phyloP scores from a whole-genome alignment of 352 stramenopile genomes.

The Globisporangium okanoganense region DNA sequence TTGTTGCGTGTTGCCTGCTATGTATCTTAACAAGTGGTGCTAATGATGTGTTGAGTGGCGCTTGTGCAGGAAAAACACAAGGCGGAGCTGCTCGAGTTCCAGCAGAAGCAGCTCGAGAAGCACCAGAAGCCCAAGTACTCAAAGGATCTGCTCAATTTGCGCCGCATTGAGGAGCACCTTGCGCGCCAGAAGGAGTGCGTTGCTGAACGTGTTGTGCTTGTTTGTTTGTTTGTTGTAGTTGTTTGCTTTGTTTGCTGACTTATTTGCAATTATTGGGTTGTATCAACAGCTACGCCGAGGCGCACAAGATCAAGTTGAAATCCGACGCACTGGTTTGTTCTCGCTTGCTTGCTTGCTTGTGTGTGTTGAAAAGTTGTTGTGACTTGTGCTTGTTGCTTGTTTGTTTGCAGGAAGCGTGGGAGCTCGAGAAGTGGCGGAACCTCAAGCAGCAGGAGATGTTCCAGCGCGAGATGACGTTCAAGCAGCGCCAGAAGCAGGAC shows the following conservation, averaged over 20 bases:
- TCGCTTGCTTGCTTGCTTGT: not conserved
- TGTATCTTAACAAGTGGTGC: not conserved
- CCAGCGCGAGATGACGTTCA: constrained; percentile 94
- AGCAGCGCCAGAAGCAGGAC: constrained; percentile 91
- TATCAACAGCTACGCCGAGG: constrained; percentile 84
- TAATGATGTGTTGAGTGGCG: not conserved
- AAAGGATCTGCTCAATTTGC: constrained; percentile 92
- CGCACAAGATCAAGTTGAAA: constrained; percentile 97
- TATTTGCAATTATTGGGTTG: not conserved
- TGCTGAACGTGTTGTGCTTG: not conserved
- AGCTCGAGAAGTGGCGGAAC: constrained; percentile 94
- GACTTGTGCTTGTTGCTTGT: not conserved
- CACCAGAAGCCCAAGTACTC: constrained; percentile 92
- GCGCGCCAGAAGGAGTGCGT: constrained; percentile 86
- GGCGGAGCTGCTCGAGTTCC: constrained; percentile 90
- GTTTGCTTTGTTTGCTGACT: constrained; percentile 2
- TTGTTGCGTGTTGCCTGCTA: not conserved
- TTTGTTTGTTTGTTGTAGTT: not conserved
- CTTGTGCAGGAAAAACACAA: constrained; percentile 65
- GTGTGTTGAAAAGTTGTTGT: not conserved
- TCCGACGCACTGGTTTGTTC: constrained; percentile 75
- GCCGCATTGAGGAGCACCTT: constrained; percentile 91
- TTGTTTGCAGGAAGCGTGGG: constrained; percentile 78
- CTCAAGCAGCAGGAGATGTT: constrained; percentile 94
- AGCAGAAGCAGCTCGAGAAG: constrained; percentile 90